Evolutionary conservation across 306 rosid species (phyloP), one percentile per base, ranked within the genome.

Genomic region (Calophaca sinica): DNA sequence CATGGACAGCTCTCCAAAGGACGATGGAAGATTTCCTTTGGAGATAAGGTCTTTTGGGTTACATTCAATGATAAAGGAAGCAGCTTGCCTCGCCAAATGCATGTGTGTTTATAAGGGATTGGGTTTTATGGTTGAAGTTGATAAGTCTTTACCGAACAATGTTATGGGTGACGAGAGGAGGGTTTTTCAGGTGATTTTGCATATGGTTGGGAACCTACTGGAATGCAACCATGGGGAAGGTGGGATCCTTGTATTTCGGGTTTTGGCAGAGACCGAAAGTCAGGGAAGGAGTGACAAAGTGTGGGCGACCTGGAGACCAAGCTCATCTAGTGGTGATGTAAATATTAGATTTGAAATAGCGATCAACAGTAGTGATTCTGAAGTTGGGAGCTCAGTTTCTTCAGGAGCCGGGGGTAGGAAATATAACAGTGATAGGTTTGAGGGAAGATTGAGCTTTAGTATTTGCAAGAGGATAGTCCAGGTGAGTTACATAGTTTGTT

Each of bases 161-260:
- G 89, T 92, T 7, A 79, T 90, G 92, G 99, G 99, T 15, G 99
- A 96, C 68, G 99, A 96, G 78, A 84, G 93, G 83, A 88, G 99
- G 85, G 92, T 96, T 52, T 96, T 96, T 77, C 99, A 96, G 89
- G 97, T 96, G 89, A 90, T 96, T 85, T 77, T 96, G 81, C 99
- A 96, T 69, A 96, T 96, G 96, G 90, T 92, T 49, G 98, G 99
- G 63, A 96, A 86, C 87, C 89, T 96, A 4, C 86, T 96, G 52
- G 86, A 86, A 59, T 88, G 81, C 70, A 86, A 85, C 73, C 78
- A 81, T 10, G 89, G 84, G 49, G 90, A 82, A 51, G 96, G 92
- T 35, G 94, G 92, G 44, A 57, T 69, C 68, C 91, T 88, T 26
- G 68, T 79, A 36, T 88, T 96, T 74, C 91, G 89, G 68, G 90